Evolutionary conservation across 2,329 filamentous ascomycete genomes (phyloP).

Genomic region (Leptographium galeiforme): DNA sequence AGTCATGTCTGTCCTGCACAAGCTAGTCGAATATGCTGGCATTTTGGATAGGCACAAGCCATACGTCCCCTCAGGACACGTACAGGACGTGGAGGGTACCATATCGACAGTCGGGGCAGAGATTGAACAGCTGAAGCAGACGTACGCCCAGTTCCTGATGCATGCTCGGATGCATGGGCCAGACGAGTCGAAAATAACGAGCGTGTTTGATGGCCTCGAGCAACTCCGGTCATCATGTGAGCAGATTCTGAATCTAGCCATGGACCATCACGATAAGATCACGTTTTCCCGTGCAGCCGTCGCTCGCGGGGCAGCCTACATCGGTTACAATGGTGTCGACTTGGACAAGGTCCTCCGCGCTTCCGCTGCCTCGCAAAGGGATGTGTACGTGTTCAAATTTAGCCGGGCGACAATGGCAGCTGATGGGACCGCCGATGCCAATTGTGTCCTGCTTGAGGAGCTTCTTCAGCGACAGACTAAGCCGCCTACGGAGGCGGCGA

Average conservation of each 20-base stretch:
- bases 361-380: background rate
- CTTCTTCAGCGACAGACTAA: background rate
- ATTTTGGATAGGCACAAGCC: background rate
- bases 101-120: background rate
- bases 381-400: background rate
- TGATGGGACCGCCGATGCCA: background rate
- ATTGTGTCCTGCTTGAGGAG: background rate
- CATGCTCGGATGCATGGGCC: background rate
- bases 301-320: background rate
- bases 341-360: background rate
- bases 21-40: background rate
- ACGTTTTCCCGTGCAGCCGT: background rate
- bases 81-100: background rate
- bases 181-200: background rate
- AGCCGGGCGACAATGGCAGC: background rate
- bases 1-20: background rate
- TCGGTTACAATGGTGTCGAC: background rate
- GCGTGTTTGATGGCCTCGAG: too few relatives aligned
- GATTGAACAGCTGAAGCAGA: background rate
- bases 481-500: background rate
- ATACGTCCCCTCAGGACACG: background rate
- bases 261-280: background rate
- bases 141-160: background rate
- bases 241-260: background rate
- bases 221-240: background rate